Evolutionary conservation across 768 basidiomycete genomes (phyloP).

Genomic region (Lactifluus pinguis): DNA sequence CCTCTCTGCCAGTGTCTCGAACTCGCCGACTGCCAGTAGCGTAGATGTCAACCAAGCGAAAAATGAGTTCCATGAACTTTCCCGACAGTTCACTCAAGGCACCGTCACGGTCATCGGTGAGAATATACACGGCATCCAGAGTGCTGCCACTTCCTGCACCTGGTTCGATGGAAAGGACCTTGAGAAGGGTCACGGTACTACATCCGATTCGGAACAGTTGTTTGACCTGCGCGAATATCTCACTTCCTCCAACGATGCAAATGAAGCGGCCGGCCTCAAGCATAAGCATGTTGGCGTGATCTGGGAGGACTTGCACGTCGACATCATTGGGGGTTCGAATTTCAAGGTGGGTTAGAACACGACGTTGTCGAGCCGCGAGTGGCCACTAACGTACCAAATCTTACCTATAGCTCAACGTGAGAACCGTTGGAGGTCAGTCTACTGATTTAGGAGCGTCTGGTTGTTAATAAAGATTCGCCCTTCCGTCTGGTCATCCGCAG

Average conservation of each 20-base stretch:
- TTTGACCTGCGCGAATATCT: conserved; percentile 71
- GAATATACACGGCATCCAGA: background rate
- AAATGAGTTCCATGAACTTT: conserved; percentile 12
- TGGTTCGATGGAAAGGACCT: conserved; percentile 22
- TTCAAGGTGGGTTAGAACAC: conserved; percentile 39
- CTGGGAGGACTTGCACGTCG: conserved; percentile 63
- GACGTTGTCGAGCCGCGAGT: background rate
- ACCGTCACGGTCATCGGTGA: background rate
- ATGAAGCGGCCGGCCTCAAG: conserved; percentile 56
- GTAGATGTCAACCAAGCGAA: conserved; percentile 11
- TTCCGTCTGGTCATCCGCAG: background rate
- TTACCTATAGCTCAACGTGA: conserved; percentile 42
- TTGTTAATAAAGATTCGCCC: too few relatives aligned
- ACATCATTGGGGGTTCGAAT: conserved; percentile 48
- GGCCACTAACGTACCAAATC: background rate
- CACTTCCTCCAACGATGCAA: conserved; percentile 57
- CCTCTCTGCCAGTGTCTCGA: background rate
- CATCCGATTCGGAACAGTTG: conserved; percentile 29
- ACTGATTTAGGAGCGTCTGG: background rate
- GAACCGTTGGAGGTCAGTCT: conserved; percentile 47
- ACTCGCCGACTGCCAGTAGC: background rate
- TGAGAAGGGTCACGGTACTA: conserved; percentile 21
- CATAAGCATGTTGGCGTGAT: conserved; percentile 74
- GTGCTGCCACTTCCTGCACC: background rate
- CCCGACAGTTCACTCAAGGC: conserved; percentile 14